Evolutionary conservation across 2,329 filamentous ascomycete species (phyloP), one percentile per base, ranked within the genome.

Genomic region (Colletotrichum sp.): DNA sequence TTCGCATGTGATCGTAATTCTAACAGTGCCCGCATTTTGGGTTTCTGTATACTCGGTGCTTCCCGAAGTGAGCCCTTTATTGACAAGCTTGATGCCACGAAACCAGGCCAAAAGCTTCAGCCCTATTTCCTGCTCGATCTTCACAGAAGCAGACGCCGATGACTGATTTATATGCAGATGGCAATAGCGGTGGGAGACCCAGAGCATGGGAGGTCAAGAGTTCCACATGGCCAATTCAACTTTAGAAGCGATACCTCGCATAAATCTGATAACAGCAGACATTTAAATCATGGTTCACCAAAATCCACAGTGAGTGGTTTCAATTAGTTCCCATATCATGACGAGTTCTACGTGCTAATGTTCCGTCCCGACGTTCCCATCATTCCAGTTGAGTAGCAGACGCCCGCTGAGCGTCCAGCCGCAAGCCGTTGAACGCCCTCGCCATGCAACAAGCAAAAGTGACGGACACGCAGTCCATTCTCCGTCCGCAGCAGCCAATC

Each of bases 401-500:
- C 28, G 32, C 68, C 36, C 52, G 4, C n/a, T 13, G 30, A 66
- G 48, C 68, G 60, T 48, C 21, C 55, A 36, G 26, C 69, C 34
- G 43, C 14, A 24, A 43, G 28, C 61, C 32, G 55, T 63, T 52
- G 55, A 72, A 72, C 73, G 69, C 69, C 63, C 69, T 75, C 73
- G 73, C 69, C 73, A 72, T 75, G 69, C 73, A 72, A 72, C 34
- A 75, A 72, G 61, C 68, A 66, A 74, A 63, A 66, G 48, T 26
- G 6, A 26, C 8, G 21, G 34, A 63, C 61, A 39, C 26, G 14
- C 24, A 36, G 28, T 34, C 24, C 52, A 39, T 39, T 32, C 39
- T 14, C 57, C 14, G 30, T 28, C 61, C 61, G 39, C 43, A 28
- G 21, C 55, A 59, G 55, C 26, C 55, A 28, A 59, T 28, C 6